A percentile compares a stretch with the other conserved stretches of the same genome.
phyloP scores from a whole-genome alignment of 352 stramenopile species.

The Pythium angustatum region DNA sequence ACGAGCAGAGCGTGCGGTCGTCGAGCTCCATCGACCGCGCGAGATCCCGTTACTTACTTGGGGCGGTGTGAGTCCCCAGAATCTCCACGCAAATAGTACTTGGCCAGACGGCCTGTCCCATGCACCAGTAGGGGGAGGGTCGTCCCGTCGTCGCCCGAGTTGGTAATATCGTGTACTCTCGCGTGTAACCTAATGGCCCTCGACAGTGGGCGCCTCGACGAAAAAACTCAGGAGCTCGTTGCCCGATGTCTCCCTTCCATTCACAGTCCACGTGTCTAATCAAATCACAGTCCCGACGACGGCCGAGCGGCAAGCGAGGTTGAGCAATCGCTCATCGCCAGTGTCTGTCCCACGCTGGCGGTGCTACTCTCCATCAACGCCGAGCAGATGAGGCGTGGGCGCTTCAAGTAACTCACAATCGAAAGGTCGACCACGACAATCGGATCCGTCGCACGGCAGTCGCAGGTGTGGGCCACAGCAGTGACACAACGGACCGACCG shows the following conservation, averaged over 20 bases:
- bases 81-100: background rate
- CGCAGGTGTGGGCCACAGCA: background rate
- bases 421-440: background rate
- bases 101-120: conserved; percentile 1
- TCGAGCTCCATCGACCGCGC: too few species aligned
- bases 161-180: conserved; percentile 22
- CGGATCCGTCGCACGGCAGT: conserved; percentile 1
- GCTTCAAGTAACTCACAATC: background rate
- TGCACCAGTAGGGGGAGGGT: conserved; percentile 1
- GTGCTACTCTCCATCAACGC: conserved; percentile 17
- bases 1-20: too few species aligned
- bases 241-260: conserved; percentile 8
- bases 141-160: conserved; percentile 7
- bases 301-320: too few species aligned
- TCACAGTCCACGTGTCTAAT: too few species aligned
- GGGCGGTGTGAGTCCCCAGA: too few species aligned
- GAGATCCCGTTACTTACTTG: too few species aligned
- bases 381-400: background rate
- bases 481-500: conserved; percentile 16
- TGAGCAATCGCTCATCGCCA: conserved; percentile 6
- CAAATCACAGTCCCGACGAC: background rate
- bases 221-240: conserved; percentile 11
- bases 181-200: conserved; percentile 19
- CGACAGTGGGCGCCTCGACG: background rate
- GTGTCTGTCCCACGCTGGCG: background rate